Conservation (phyloP, 441 rosid genomes). For the Brassica hybrid region DNA sequence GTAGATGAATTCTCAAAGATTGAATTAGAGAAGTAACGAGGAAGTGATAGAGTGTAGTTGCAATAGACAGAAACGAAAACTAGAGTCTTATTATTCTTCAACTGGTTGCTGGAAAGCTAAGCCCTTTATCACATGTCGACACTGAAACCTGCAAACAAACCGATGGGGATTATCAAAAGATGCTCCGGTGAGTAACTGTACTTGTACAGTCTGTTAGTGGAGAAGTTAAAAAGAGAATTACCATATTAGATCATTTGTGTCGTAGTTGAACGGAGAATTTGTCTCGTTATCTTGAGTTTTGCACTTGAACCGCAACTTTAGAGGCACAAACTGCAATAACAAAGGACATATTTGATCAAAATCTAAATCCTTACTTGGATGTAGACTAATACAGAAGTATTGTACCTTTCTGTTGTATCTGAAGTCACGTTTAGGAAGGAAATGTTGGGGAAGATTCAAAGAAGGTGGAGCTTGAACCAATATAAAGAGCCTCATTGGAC, state of each 20-base stretch:
- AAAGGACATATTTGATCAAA: constrained; percentile 1
- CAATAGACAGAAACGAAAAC: constrained; percentile 10
- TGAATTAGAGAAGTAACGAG: constrained; percentile 1
- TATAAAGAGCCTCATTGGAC: constrained; percentile 79
- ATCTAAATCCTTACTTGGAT: constrained; percentile 2
- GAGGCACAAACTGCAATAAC: constrained; percentile 67
- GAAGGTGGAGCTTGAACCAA: constrained; percentile 80
- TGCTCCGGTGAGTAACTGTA: neutral
- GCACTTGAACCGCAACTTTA: constrained; percentile 65
- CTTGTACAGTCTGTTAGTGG: neutral
- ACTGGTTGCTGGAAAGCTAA: constrained; percentile 54
- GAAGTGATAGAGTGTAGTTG: constrained; percentile 8
- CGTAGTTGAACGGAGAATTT: constrained; percentile 41
- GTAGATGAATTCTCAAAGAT: no score
- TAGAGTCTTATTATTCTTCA: constrained; percentile 62
- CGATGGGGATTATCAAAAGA: neutral
- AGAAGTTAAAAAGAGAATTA: constrained; percentile 17
- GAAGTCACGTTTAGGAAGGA: constrained; percentile 95
- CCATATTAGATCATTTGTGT: constrained; percentile 71
- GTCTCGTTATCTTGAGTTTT: constrained; percentile 48
- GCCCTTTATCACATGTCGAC: constrained; percentile 78
- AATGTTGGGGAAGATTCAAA: constrained; percentile 74
- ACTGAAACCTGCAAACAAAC: constrained; percentile 66
- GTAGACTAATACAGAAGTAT: neutral
- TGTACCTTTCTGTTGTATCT: constrained; percentile 66